These are phyloP conservation scores for Penicillium concentricum DNA, from an alignment of 2,329 filamentous ascomycete species.

Conservation along the genomic window DNA sequence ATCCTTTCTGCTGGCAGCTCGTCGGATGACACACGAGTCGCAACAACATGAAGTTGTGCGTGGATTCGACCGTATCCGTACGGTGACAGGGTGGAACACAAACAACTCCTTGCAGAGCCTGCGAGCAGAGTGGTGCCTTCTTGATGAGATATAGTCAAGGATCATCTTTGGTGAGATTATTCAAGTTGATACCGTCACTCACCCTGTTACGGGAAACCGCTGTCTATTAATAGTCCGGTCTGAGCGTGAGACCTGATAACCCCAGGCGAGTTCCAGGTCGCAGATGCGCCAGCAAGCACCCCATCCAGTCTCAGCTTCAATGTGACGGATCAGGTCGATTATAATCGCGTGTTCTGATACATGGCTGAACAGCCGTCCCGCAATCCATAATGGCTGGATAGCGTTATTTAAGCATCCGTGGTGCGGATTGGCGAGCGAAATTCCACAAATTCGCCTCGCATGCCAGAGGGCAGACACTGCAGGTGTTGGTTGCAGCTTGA, in stretches of 20 bases:
- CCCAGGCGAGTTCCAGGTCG: slow-evolving; percentile 48
- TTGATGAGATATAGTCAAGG: slow-evolving; percentile 17
- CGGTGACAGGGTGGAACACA: slow-evolving; percentile 46
- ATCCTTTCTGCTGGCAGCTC: slow-evolving; percentile 48
- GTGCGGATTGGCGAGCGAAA: slow-evolving; percentile 57
- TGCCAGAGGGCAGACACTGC: slow-evolving; percentile 53
- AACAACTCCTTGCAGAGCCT: slow-evolving; percentile 18
- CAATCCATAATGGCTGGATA: slow-evolving; percentile 59
- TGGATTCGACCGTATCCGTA: slow-evolving; percentile 40
- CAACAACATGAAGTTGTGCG: slow-evolving; percentile 48
- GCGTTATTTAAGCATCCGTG: slow-evolving; percentile 58
- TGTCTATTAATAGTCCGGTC: background rate
- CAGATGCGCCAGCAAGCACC: slow-evolving; percentile 54
- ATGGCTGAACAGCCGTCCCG: slow-evolving; percentile 56
- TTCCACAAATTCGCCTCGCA: slow-evolving; percentile 56
- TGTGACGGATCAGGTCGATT: slow-evolving; percentile 45
- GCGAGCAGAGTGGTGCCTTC: slow-evolving; percentile 24
- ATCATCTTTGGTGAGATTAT: background rate
- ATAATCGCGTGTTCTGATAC: slow-evolving; percentile 42
- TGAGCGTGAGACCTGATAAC: slow-evolving; percentile 23
- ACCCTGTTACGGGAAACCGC: slow-evolving; percentile 1
- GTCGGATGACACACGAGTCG: slow-evolving; percentile 49
- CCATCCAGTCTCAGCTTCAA: slow-evolving; percentile 56
- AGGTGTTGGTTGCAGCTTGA: slow-evolving; percentile 16
- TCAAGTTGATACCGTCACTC: background rate